Conservation (phyloP, 75 land plant species). For the Chamaecyparis obtusa region DNA sequence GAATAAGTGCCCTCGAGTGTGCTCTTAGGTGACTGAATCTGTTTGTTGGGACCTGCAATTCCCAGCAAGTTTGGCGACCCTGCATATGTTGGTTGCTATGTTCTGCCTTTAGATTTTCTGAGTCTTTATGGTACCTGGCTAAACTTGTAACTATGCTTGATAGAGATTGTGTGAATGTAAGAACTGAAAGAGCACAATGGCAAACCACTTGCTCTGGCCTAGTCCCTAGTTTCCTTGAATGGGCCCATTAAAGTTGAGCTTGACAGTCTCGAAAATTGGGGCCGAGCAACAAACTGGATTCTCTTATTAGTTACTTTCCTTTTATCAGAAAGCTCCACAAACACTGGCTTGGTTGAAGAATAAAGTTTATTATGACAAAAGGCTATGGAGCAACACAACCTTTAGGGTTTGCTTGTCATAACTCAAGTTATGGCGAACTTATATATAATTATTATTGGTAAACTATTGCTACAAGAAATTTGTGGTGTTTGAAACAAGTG, state of each 20-base stretch:
- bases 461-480: background rate
- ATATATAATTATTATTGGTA: background rate
- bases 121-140: no score
- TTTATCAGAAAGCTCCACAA: background rate
- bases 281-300: background rate
- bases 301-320: background rate
- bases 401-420: background rate
- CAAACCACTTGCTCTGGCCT: background rate
- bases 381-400: background rate
- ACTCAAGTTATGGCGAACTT: background rate
- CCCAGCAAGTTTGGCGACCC: no score
- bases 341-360: background rate
- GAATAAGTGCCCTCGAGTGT: no score
- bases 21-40: no score
- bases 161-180: background rate
- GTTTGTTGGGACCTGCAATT: no score
- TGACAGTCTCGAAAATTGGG: background rate
- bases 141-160: background rate
- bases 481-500: background rate
- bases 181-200: background rate
- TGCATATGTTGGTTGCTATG: no score
- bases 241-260: background rate
- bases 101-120: no score
- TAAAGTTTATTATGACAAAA: no score
- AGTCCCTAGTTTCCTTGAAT: background rate